Evolutionary conservation across 768 basidiomycete species (phyloP).

Genomic region (Phylloporus scabripes): DNA sequence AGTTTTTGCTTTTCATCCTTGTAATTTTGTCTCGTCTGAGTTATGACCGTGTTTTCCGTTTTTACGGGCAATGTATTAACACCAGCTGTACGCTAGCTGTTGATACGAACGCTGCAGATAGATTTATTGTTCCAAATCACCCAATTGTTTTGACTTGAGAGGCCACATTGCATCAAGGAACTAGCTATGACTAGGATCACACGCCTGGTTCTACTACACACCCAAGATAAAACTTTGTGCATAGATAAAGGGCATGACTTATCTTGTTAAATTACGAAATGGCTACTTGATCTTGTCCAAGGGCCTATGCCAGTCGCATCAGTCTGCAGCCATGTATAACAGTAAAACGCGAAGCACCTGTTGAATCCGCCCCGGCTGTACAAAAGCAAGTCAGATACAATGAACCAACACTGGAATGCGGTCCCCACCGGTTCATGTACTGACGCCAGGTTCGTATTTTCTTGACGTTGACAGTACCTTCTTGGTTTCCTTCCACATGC

Average conservation of each 20-base stretch:
- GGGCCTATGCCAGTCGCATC: conserved; percentile 48
- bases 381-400: conserved; percentile 10
- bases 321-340: conserved; percentile 4
- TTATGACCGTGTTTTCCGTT: conserved; percentile 12
- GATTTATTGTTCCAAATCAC: conserved; percentile 14
- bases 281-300: conserved; percentile 89
- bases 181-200: background rate
- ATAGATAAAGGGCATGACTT: conserved; percentile 12
- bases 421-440: conserved; percentile 88
- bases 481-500: conserved; percentile 77
- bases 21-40: conserved; percentile 20
- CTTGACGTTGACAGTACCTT: conserved; percentile 60
- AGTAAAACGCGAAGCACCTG: conserved; percentile 39
- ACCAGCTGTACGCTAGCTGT: conserved; percentile 14
- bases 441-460: conserved; percentile 92
- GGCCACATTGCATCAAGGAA: background rate
- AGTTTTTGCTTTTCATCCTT: conserved; percentile 11
- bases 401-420: background rate
- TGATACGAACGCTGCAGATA: conserved; percentile 23
- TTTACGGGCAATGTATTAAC: conserved; percentile 25
- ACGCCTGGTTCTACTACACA: background rate
- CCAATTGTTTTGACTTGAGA: conserved; percentile 3
- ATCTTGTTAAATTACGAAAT: conserved; percentile 5
- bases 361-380: conserved; percentile 80
- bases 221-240: conserved; percentile 8